Evolutionary conservation across 345 rosid genomes (phyloP), one percentile per base, ranked within the genome.

Genomic region (Hibiscus trionum): DNA sequence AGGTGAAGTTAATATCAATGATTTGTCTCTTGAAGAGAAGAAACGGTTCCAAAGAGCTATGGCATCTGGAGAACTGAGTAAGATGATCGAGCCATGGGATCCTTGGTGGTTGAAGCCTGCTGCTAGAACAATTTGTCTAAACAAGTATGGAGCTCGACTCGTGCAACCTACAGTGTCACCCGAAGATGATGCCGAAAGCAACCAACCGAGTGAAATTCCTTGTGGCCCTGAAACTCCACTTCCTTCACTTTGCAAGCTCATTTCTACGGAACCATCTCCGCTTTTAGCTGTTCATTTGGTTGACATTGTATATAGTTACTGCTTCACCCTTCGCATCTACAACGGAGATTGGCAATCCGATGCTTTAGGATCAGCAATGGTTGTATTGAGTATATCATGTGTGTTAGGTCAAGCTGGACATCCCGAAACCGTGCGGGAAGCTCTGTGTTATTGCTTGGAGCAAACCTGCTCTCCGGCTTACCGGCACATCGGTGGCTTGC

Each of bases 41-140:
- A 95, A 86, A 81, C 82, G 73, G 57, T 92, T 95, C 72, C 91
- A 77, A 77, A 89, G 93, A 83, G 94, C 98, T 0, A 19, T 95
- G 77, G 94, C 87, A 66, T 92, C 93, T 60, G 98, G 99, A 21
- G 96, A 90, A 81, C 77, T 95, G 75, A 87, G 99, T 77, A 95
- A 80, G 82, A 79, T 90, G 90, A 90, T 92, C 42, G 78, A 89
- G 74, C 96, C 97, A 10, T 92, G 99, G 99, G 93, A 88, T 31
- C 99, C 99, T 52, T 95, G 99, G 97, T 95, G 99, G 99, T 76
- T 89, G 72, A 83, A 75, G 55, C 86, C 88, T 82, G 84, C 89
- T 66, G 93, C 96, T 39, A 74, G 81, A 75, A 76, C 77, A 64
- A 83, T 92, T 64, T 75, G 81, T 63, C 88, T 89, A 31, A 82